phyloP scores from a whole-genome alignment of 2,329 filamentous ascomycete genomes.

The Xylariaceae sp. region DNA sequence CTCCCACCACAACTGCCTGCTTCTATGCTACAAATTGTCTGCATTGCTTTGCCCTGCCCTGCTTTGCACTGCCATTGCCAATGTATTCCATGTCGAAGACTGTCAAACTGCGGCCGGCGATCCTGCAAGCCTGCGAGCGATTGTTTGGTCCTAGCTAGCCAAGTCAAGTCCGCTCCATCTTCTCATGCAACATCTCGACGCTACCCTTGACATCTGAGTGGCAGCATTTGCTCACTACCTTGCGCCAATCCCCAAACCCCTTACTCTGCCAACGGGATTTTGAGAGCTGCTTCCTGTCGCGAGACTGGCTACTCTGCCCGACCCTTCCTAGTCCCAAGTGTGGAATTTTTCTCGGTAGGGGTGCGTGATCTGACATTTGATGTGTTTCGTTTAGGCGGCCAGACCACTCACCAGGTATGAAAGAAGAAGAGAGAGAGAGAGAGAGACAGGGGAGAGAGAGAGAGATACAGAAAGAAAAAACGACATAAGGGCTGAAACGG shows the following conservation, averaged over 20 bases:
- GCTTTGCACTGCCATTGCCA: not conserved
- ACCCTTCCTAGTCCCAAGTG: conserved; percentile 5
- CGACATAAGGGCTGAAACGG: conserved; percentile 2
- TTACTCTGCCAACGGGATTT: not conserved
- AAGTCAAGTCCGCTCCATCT: conserved; percentile 1
- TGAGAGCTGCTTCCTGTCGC: conserved; percentile 4
- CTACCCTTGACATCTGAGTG: not conserved
- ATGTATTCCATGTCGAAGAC: not conserved
- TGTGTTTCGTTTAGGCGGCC: conserved; percentile 54
- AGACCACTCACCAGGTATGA: conserved; percentile 68
- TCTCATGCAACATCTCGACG: conserved; percentile 6
- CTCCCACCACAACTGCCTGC: not conserved
- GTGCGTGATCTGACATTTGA: conserved; percentile 27
- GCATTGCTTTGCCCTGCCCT: not conserved
- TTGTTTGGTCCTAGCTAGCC: conserved; percentile 2
- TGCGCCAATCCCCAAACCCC: not conserved
- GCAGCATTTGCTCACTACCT: not conserved
- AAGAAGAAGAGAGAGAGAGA: conserved; percentile 19
- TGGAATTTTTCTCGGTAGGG: conserved; percentile 14
- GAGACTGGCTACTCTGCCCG: conserved; percentile 20
- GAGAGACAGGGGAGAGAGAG: not conserved
- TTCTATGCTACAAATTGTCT: not conserved
- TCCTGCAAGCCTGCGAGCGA: not conserved
- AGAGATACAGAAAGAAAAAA: conserved; percentile 9
- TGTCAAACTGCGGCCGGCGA: conserved; percentile 1